Base-by-base conservation (phyloP, 108 stramenopile genomes). In the Craspedostauros australis region DNA sequence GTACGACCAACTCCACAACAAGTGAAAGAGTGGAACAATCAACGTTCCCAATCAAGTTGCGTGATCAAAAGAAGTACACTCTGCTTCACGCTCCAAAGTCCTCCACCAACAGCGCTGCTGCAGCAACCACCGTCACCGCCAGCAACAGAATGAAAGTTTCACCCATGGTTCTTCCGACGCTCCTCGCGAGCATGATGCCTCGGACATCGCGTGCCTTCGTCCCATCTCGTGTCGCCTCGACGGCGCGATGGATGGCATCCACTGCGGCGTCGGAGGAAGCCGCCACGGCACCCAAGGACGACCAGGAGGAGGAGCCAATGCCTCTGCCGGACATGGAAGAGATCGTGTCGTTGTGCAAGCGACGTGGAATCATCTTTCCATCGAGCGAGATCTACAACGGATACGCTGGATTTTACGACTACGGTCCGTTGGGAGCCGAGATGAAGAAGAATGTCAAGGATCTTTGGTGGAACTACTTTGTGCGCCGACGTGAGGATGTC, bases 341-440 rank as follows among this genome's bases (percentile, higher is more conserved):
- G 21, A 72, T 92, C 60, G 91, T 92, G 12, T 76, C 71, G 23
- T 68, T 99, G 40, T 97, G 96, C 82, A 96, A 96, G 67, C 68
- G 90, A 24, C 86, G 95, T 5, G 98, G 96, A 11, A 92, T 99
- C 58, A 91, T 97, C 41, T 96, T 97, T 68, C 93, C 84, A 5
- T 95, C 95, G 2, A 81, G 80, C 12, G 96, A 97, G 64, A 93
- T 98, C 47, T 97, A 99, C 77, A 96, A 96, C 54, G 95, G 96
- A 23, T 93, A 81, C 63, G 88, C 91, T 25, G 95, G 95, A 48
- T 96, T 96, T 66, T 99, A 88, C 73, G 98, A 99, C 73, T 99
- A 95, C 61, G 98, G 98, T 19, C 96, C 96, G 2, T 57, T 99
- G 26, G 98, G 98, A 20, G 53, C 70, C 5, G 89, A 93, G 57